These are phyloP conservation scores for Kodamaea restingae DNA, from an alignment of 805 yeast genomes.

Conservation along the genomic window DNA sequence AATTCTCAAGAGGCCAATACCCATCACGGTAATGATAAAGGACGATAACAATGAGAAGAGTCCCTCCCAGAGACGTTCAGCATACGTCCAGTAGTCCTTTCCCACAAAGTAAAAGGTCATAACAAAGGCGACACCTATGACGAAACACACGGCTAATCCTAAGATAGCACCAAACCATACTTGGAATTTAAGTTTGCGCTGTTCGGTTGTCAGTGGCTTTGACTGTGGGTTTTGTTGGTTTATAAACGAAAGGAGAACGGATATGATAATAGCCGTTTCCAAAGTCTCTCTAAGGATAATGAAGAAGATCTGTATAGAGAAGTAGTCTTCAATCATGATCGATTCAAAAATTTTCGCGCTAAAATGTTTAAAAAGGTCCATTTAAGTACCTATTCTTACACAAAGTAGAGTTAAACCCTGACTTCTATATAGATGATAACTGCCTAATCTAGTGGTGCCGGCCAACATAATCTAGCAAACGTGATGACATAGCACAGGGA, in stretches of 20 bases:
- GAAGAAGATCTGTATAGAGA: constrained; percentile 28
- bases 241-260: constrained; percentile 26
- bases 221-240: constrained; percentile 15
- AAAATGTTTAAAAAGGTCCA: no score
- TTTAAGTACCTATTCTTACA: background rate
- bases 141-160: constrained; percentile 66
- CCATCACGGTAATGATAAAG: constrained; percentile 80
- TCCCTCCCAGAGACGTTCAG: constrained; percentile 91
- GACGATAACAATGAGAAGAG: constrained; percentile 74
- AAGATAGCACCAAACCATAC: constrained; percentile 77
- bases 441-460: background rate
- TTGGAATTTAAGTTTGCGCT: constrained; percentile 48
- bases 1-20: constrained; percentile 73
- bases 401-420: no score
- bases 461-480: no score
- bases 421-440: no score
- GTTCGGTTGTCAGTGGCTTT: background rate
- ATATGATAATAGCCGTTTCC: constrained; percentile 29
- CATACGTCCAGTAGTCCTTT: constrained; percentile 78
- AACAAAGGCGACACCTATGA: constrained; percentile 71
- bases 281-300: constrained; percentile 27
- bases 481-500: no score
- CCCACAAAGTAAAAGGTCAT: constrained; percentile 71
- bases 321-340: constrained; percentile 17
- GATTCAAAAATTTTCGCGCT: background rate